Evolutionary conservation across 2,329 filamentous ascomycete genomes (phyloP).

Genomic region (Clathrospora elynae): DNA sequence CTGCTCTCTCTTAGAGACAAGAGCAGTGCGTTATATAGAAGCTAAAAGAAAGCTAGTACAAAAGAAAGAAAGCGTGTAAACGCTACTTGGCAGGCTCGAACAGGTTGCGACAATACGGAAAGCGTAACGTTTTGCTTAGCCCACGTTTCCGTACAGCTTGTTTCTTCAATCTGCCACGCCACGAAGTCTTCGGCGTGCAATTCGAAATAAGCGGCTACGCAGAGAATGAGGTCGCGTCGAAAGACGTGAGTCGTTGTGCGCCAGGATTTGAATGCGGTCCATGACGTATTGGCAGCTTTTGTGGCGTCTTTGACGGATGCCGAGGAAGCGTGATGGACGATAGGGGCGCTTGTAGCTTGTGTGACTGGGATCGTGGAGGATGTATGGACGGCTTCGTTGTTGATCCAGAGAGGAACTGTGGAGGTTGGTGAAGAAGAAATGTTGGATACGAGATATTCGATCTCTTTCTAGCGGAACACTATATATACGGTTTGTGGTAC

Average conservation of each 20-base stretch:
- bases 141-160: constrained; percentile 53
- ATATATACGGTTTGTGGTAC: neutral
- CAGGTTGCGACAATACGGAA: too few relatives aligned
- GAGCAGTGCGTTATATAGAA: too few relatives aligned
- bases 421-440: constrained; percentile 8
- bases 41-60: too few relatives aligned
- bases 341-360: constrained; percentile 58
- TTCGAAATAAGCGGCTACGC: constrained; percentile 67
- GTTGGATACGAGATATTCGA: neutral
- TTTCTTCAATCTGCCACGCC: constrained; percentile 63
- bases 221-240: constrained; percentile 71
- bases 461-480: neutral
- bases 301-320: constrained; percentile 60
- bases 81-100: too few relatives aligned
- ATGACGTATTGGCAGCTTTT: constrained; percentile 63
- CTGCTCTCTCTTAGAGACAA: too few relatives aligned
- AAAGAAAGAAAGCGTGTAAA: too few relatives aligned
- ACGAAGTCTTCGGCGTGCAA: constrained; percentile 63
- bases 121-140: constrained; percentile 43
- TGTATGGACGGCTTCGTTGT: constrained; percentile 48
- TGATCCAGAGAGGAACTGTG: constrained; percentile 51
- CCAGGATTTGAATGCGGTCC: constrained; percentile 71
- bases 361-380: constrained; percentile 57
- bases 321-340: constrained; percentile 60
- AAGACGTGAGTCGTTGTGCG: constrained; percentile 62